Evolutionary conservation across 2,329 filamentous ascomycete species (phyloP), one percentile per base, ranked within the genome.

Genomic region (Diaporthe sp.): DNA sequence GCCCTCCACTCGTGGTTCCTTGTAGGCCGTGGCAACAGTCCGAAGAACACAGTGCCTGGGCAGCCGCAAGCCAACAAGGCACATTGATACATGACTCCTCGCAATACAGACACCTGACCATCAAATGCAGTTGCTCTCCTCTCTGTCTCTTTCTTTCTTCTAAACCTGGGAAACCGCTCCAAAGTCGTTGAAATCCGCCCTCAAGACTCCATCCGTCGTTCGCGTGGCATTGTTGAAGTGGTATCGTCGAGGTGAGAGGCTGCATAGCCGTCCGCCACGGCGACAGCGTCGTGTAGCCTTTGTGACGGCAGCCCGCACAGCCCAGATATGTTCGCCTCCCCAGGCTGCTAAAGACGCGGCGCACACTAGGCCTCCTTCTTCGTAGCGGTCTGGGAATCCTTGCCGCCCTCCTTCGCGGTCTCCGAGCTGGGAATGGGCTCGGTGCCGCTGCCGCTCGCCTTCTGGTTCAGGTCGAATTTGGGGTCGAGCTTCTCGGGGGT

Each of bases 401-500:
- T 53, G 30, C 55, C 51, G 15, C 44, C 68, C 55, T 75, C 58
- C n/a, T 69, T 63, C 5, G 9, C 17, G 58, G 56, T 9, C 32
- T 42, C 73, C 19, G 73, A 44, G 30, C 58, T 13, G 50, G 69
- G 27, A 13, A 3, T 53, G 30, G 17, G 44, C 7, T 35, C 59
- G 2, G 39, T 30, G 25, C 19, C 25, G 30, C 19, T 65, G 17
- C 39, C 65, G 56, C 44, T 37, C 37, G 72, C 50, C 73, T 76
- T 76, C 42, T 50, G 25, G 42, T 56, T 63, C 42, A 76, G 53
- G n/a, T 72, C 70, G 63, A 72, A 72, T 42, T 71, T 76, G 12
- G 70, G 63, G 27, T 76, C 75, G 65, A 76, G 75, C 27, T 76
- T 76, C 73, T 76, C 75, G 12, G 75, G 75, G 30, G 75, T 76